These are phyloP conservation scores for Coemansia sp. DNA, from an alignment of 192 early-diverging fungal genomes.

Conservation along the genomic window DNA sequence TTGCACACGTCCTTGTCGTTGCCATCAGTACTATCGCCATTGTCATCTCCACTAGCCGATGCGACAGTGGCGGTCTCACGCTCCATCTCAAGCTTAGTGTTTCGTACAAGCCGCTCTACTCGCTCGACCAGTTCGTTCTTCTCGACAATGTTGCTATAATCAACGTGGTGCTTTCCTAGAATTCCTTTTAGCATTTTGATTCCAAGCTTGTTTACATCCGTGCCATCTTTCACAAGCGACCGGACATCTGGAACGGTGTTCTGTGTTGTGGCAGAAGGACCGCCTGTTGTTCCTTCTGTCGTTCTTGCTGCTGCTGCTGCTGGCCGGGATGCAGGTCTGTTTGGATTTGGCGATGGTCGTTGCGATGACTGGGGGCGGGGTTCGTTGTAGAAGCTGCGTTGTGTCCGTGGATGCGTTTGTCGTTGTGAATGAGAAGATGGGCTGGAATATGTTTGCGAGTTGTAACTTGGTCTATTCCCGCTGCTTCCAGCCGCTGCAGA, in stretches of 20 bases:
- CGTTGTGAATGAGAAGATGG: slow-evolving; percentile 8
- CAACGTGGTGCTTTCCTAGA: slow-evolving; percentile 64
- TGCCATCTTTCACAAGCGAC: slow-evolving; percentile 45
- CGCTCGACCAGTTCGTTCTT: slow-evolving; percentile 71
- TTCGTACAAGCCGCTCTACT: slow-evolving; percentile 65
- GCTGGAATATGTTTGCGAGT: slow-evolving; percentile 24
- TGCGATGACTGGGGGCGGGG: slow-evolving; percentile 26
- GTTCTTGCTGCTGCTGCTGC: background rate
- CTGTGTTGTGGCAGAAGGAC: background rate
- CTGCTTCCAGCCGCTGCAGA: background rate
- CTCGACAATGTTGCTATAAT: slow-evolving; percentile 68
- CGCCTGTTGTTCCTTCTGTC: background rate
- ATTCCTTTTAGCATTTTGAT: slow-evolving; percentile 70
- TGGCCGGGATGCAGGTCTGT: background rate
- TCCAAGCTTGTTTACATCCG: slow-evolving; percentile 60
- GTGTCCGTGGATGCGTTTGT: slow-evolving; percentile 7
- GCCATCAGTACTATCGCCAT: slow-evolving; percentile 11
- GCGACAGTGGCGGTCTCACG: slow-evolving; percentile 32
- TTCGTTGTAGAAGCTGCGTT: slow-evolving; percentile 15
- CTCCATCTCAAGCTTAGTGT: slow-evolving; percentile 57
- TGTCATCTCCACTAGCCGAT: slow-evolving; percentile 16
- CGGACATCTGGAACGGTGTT: slow-evolving; percentile 19
- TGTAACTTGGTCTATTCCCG: background rate
- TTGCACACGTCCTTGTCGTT: slow-evolving; percentile 73
- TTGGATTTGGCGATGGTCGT: background rate